These are phyloP conservation scores for Mitragyna speciosa DNA, from an alignment of 257 asterid genomes.

Conservation along the genomic window DNA sequence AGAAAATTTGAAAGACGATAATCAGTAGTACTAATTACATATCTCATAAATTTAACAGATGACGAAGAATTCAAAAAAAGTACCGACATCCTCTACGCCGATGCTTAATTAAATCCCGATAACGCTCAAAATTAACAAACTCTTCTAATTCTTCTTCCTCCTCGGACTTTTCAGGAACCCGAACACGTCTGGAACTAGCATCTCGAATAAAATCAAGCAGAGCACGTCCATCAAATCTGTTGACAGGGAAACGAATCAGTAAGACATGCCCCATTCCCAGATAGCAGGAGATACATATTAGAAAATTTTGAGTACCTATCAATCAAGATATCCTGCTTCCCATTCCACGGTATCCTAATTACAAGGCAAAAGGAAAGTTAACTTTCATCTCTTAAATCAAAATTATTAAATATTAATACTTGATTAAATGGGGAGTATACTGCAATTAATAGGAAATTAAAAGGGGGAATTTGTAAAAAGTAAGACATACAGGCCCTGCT, in stretches of 20 bases:
- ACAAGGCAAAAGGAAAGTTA: constrained; percentile 16
- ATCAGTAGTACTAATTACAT: neutral
- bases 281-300: neutral
- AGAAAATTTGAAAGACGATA: neutral
- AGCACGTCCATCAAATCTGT: constrained; percentile 98
- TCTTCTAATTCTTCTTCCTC: constrained; percentile 99
- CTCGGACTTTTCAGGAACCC: constrained; percentile 71
- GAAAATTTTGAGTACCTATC: constrained; percentile 62
- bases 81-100: constrained; percentile 99
- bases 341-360: constrained; percentile 99
- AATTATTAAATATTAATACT: neutral
- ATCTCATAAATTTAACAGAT: constrained; percentile 20
- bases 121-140: constrained; percentile 99
- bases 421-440: too few species aligned
- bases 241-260: constrained; percentile 23
- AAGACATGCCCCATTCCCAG: neutral
- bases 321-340: constrained; percentile 85
- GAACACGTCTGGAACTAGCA: constrained; percentile 55
- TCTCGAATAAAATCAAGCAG: constrained; percentile 96
- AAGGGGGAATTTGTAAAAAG: neutral
- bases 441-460: too few species aligned
- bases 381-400: neutral
- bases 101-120: constrained; percentile 99
- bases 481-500: constrained; percentile 76
- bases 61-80: constrained; percentile 61